Percentiles rank a stretch among this genome's conserved stretches.
phyloP scores from a whole-genome alignment of 2,329 filamentous ascomycete species.

The Hypoxylon sp. region DNA sequence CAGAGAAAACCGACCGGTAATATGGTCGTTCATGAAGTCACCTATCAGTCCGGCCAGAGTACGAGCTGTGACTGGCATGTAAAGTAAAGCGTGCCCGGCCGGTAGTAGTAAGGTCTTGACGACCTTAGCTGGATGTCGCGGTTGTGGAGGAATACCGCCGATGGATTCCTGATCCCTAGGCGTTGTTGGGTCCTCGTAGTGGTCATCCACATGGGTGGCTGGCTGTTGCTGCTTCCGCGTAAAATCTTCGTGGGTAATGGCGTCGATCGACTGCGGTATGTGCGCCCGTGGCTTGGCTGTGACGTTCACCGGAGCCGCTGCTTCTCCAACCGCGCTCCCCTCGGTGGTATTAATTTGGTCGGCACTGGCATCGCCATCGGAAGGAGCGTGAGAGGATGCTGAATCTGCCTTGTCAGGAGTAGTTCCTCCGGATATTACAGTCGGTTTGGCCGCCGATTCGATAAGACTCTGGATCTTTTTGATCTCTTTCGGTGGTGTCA shows the following conservation, averaged over 20 bases:
- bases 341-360: conserved; percentile 23
- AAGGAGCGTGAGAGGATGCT: conserved; percentile 8
- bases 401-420: conserved; percentile 18
- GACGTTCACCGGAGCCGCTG: conserved; percentile 64
- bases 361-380: conserved; percentile 28
- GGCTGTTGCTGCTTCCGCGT: conserved; percentile 46
- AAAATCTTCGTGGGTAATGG: conserved; percentile 59
- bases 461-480: conserved; percentile 72
- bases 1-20: conserved; percentile 83
- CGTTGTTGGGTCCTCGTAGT: conserved; percentile 61
- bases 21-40: conserved; percentile 80
- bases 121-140: conserved; percentile 64
- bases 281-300: conserved; percentile 53
- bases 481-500: conserved; percentile 81
- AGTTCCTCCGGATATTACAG: neutral
- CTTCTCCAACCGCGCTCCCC: conserved; percentile 60
- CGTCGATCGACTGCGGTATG: conserved; percentile 57
- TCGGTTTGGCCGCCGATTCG: conserved; percentile 31
- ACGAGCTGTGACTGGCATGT: conserved; percentile 81
- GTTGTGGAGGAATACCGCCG: conserved; percentile 63
- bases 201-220: conserved; percentile 46
- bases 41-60: conserved; percentile 85
- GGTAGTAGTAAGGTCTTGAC: conserved; percentile 81
- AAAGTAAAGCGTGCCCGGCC: conserved; percentile 85
- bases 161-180: conserved; percentile 62